Percentiles rank a stretch among this genome's conserved stretches.
These are phyloP conservation scores for Penicillium paxilli DNA, from an alignment of 495 filamentous ascomycete species.

Conservation along the genomic window DNA sequence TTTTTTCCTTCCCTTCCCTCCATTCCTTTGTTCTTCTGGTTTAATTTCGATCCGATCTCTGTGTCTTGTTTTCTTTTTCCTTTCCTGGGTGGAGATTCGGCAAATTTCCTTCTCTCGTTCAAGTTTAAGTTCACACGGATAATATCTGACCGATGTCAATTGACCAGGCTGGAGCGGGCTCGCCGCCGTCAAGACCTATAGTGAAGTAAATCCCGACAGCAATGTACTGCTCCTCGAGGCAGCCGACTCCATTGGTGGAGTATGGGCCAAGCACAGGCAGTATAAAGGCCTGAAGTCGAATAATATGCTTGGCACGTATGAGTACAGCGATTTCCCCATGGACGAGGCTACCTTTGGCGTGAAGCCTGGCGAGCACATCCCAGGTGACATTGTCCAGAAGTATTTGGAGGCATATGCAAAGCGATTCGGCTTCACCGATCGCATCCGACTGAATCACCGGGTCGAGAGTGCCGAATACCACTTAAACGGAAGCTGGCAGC, in stretches of 20 bases:
- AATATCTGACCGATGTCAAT: conserved; percentile 1
- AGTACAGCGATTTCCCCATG: conserved; percentile 76
- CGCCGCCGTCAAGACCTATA: conserved; percentile 60
- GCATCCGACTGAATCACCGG: conserved; percentile 52
- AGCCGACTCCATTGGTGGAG: conserved; percentile 61
- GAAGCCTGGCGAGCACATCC: conserved; percentile 63
- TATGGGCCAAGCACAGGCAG: conserved; percentile 64
- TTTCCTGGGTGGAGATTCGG: not conserved
- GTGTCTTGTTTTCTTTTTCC: not conserved
- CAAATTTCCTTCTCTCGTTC: not conserved
- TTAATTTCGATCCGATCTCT: not conserved
- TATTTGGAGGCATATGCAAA: conserved; percentile 68
- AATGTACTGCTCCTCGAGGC: conserved; percentile 55
- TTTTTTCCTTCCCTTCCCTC: too few relatives aligned
- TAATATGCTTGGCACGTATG: conserved; percentile 63
- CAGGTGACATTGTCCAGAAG: conserved; percentile 61
- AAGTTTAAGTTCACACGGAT: not conserved
- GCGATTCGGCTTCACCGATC: conserved; percentile 54
- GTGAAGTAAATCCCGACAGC: conserved; percentile 51
- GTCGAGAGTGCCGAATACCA: conserved; percentile 54
- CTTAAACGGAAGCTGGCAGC: conserved; percentile 39
- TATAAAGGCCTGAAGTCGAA: conserved; percentile 70
- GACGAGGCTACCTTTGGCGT: conserved; percentile 58
- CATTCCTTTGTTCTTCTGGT: too few relatives aligned
- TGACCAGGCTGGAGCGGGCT: conserved; percentile 58